Evolutionary conservation across 257 asterid genomes (phyloP).

Genomic region (Fraxinus quadrangulata): DNA sequence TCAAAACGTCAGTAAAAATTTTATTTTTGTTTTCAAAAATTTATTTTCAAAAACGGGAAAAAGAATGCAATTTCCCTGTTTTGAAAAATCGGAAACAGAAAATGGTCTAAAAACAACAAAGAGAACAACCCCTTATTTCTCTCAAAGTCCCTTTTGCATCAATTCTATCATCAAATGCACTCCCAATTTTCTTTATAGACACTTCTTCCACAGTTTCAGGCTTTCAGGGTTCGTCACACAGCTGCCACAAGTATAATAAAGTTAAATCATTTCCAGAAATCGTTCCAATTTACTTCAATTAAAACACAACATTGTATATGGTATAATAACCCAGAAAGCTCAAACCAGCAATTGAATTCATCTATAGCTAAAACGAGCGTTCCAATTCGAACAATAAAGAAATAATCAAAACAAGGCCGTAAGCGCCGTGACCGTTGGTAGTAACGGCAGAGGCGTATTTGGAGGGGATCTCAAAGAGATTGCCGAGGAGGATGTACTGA

Average conservation of each 20-base stretch:
- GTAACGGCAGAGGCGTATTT: slow-evolving; percentile 72
- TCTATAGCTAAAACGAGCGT: neutral
- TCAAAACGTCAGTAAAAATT: too few relatives aligned
- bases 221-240: slow-evolving; percentile 65
- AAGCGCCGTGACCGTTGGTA: slow-evolving; percentile 86
- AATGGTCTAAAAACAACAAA: too few relatives aligned
- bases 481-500: slow-evolving; percentile 75
- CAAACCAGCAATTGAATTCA: neutral
- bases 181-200: slow-evolving; percentile 85
- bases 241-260: slow-evolving; percentile 34
- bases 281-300: neutral
- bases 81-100: too few relatives aligned
- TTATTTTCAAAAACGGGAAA: too few relatives aligned
- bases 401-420: slow-evolving; percentile 56
- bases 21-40: too few relatives aligned
- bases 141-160: slow-evolving; percentile 86
- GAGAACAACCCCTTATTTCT: too few relatives aligned
- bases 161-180: slow-evolving; percentile 80
- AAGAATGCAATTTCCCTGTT: too few relatives aligned
- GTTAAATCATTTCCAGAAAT: neutral
- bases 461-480: slow-evolving; percentile 66
- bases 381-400: neutral
- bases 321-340: neutral
- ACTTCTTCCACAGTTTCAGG: slow-evolving; percentile 61
- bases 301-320: neutral